A percentile compares a stretch with the other conserved stretches of the same genome.
Conservation (phyloP, 345 rosid species). For the Arabidopsis arenosa region DNA sequence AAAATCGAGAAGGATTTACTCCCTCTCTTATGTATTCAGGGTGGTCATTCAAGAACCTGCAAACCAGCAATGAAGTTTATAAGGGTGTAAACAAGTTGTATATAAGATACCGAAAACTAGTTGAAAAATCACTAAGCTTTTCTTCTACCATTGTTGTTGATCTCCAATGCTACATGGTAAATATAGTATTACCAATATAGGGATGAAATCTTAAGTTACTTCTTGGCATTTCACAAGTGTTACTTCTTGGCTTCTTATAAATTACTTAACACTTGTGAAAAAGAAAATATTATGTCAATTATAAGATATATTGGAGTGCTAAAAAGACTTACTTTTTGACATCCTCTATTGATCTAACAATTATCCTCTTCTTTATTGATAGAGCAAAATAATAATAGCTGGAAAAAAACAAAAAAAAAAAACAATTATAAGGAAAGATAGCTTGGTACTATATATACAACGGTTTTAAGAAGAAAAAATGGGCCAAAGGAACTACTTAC, state of each 20-base stretch:
- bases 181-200: background rate
- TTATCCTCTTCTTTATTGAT: too few species aligned
- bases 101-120: background rate
- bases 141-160: slow-evolving; percentile 10
- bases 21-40: slow-evolving; percentile 56
- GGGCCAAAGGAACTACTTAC: slow-evolving; percentile 51
- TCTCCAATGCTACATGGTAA: background rate
- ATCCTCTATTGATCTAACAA: slow-evolving; percentile 65
- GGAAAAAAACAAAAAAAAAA: background rate
- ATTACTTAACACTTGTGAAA: background rate
- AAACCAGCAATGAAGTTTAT: slow-evolving; percentile 4
- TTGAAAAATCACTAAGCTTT: background rate
- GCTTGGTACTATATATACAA: background rate
- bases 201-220: background rate
- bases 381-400: too few species aligned
- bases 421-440: background rate
- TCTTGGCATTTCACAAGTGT: background rate
- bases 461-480: background rate
- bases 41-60: slow-evolving; percentile 63
- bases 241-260: background rate
- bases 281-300: background rate
- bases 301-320: background rate
- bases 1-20: slow-evolving; percentile 61
- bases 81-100: background rate
- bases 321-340: slow-evolving; percentile 64